These are phyloP conservation scores for Candida maesae DNA, from an alignment of 805 yeast genomes.

Conservation along the genomic window DNA sequence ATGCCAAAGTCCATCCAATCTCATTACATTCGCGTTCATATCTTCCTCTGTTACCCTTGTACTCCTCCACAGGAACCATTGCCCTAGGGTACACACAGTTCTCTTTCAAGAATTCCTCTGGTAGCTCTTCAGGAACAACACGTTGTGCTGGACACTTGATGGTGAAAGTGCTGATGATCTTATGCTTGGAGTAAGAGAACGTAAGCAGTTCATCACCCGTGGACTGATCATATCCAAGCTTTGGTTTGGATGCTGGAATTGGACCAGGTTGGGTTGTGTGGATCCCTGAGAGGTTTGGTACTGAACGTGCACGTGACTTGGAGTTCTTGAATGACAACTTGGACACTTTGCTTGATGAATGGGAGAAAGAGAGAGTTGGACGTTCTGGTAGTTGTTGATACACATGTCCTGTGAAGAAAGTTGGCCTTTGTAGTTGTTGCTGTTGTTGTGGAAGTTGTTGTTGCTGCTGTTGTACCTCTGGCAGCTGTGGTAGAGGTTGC, in stretches of 20 bases:
- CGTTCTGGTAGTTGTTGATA: not conserved
- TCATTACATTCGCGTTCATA: slow-evolving; percentile 47
- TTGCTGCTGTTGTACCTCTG: not conserved
- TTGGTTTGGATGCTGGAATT: slow-evolving; percentile 30
- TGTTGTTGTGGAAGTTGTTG: not conserved
- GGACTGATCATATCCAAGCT: slow-evolving; percentile 18
- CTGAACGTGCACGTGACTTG: slow-evolving; percentile 16
- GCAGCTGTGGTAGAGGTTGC: not conserved
- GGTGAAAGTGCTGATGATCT: slow-evolving; percentile 26
- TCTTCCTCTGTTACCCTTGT: slow-evolving; percentile 40
- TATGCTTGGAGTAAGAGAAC: slow-evolving; percentile 30
- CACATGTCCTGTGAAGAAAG: not conserved
- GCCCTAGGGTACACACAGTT: slow-evolving; percentile 51
- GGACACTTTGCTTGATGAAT: not conserved
- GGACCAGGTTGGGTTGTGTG: slow-evolving; percentile 32
- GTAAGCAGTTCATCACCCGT: slow-evolving; percentile 31
- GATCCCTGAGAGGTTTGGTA: slow-evolving; percentile 10
- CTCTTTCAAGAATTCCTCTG: slow-evolving; percentile 31
- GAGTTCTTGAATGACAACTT: slow-evolving; percentile 2
- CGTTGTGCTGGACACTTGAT: slow-evolving; percentile 22
- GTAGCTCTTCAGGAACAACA: slow-evolving; percentile 19
- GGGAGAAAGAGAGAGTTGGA: not conserved
- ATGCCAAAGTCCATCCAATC: slow-evolving; percentile 46
- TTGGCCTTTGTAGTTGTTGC: not conserved
- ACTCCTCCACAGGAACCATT: slow-evolving; percentile 37